Evolutionary conservation across 2,329 filamentous ascomycete genomes (phyloP).

Genomic region (Didymella segeticola): DNA sequence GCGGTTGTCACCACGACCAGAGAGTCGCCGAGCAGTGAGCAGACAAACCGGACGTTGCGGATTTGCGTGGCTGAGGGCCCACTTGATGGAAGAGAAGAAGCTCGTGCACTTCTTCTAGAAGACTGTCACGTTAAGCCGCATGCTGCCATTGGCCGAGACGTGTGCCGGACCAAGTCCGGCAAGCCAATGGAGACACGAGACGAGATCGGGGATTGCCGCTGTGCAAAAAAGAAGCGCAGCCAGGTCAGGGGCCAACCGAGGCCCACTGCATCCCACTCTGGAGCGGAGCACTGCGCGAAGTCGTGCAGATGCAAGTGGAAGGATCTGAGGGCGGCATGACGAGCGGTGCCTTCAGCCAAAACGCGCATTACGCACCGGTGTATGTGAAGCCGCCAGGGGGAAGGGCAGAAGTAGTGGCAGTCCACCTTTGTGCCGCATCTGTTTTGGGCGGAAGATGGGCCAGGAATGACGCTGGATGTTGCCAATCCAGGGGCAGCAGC

Average conservation of each 20-base stretch:
- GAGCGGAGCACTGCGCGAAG: slow-evolving; percentile 16
- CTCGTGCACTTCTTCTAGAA: slow-evolving; percentile 33
- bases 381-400: slow-evolving; percentile 10
- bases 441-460: slow-evolving; percentile 12
- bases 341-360: slow-evolving; percentile 20
- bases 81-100: slow-evolving; percentile 17
- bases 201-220: slow-evolving; percentile 10
- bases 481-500: slow-evolving; percentile 6
- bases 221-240: slow-evolving; percentile 14
- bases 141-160: slow-evolving; percentile 19
- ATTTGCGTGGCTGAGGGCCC: slow-evolving; percentile 21
- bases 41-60: slow-evolving; percentile 8
- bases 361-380: slow-evolving; percentile 17
- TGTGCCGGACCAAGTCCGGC: slow-evolving; percentile 11
- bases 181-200: slow-evolving; percentile 9
- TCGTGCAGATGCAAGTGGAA: slow-evolving; percentile 22
- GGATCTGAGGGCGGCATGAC: slow-evolving; percentile 29
- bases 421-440: slow-evolving; percentile 5
- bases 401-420: slow-evolving; percentile 5
- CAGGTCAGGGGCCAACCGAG: slow-evolving; percentile 13
- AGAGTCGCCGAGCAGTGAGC: slow-evolving; percentile 16
- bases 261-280: slow-evolving; percentile 15
- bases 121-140: slow-evolving; percentile 20
- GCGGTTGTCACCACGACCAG: slow-evolving; percentile 21
- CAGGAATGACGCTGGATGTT: slow-evolving; percentile 7